Conservation (phyloP, 1,284 basidiomycete species). For the Moniliophthora roreri region DNA sequence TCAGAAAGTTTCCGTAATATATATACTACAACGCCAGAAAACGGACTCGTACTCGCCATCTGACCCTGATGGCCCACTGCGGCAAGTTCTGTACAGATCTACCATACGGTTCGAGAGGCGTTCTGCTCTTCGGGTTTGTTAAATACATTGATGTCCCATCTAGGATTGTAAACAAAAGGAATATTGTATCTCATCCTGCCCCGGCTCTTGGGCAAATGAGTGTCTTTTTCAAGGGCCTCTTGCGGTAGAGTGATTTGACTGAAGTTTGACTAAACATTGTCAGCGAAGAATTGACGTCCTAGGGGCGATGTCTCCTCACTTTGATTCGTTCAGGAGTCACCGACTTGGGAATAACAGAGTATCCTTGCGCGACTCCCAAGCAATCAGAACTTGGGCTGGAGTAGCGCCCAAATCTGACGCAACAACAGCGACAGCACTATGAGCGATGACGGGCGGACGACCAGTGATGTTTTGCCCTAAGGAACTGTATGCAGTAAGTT, state of each 20-base stretch:
- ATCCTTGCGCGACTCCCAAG: constrained; percentile 44
- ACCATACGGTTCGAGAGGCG: neutral
- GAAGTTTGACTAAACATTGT: constrained; percentile 46
- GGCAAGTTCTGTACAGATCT: no score
- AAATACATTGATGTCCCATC: constrained; percentile 9
- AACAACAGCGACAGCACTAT: neutral
- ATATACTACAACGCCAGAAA: no score
- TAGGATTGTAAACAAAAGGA: constrained; percentile 1
- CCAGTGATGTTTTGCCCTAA: constrained; percentile 11
- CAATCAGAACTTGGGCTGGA: constrained; percentile 52
- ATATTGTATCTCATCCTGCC: constrained; percentile 7
- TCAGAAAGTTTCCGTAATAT: no score
- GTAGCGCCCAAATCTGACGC: constrained; percentile 37
- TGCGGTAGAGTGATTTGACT: constrained; percentile 49
- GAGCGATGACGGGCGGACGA: constrained; percentile 5
- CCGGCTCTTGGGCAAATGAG: neutral
- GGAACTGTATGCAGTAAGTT: constrained; percentile 11
- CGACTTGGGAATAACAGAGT: constrained; percentile 53
- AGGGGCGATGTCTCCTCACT: no score
- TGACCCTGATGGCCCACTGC: no score
- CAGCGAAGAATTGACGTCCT: no score
- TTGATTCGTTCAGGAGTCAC: constrained; percentile 44
- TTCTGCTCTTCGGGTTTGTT: neutral
- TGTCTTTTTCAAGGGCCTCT: constrained; percentile 49
- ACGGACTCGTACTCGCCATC: no score